Evolutionary conservation across 1,284 basidiomycete genomes (phyloP).

Genomic region (Grifola frondosa): DNA sequence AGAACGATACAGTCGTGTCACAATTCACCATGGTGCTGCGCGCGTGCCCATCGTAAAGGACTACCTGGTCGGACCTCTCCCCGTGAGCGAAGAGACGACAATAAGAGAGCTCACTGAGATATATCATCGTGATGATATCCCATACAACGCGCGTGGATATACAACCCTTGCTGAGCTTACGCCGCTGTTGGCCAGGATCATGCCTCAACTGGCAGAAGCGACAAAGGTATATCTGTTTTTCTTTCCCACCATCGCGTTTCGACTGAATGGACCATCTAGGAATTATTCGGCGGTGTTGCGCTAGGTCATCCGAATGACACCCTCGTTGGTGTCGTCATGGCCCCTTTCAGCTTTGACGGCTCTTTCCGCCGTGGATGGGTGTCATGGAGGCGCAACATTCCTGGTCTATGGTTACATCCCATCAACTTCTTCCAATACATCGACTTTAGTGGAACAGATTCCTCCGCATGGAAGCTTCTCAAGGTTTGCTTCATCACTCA

Average conservation of each 20-base stretch:
- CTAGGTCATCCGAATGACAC: constrained; percentile 44
- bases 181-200: constrained; percentile 32
- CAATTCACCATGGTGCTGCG: constrained; percentile 50
- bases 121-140: constrained; percentile 49
- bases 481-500: constrained; percentile 36
- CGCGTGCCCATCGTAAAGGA: constrained; percentile 45
- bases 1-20: constrained; percentile 44
- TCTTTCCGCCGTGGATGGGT: constrained; percentile 56
- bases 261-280: constrained; percentile 27
- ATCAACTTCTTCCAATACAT: constrained; percentile 58
- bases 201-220: constrained; percentile 36
- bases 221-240: constrained; percentile 36
- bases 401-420: constrained; percentile 54
- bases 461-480: constrained; percentile 47
- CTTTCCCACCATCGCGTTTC: constrained; percentile 2
- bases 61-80: constrained; percentile 59
- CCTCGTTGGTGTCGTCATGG: constrained; percentile 42
- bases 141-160: constrained; percentile 50
- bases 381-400: constrained; percentile 45
- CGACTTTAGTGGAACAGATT: constrained; percentile 57
- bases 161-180: constrained; percentile 36
- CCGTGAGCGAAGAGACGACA: constrained; percentile 38
- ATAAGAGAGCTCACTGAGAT: constrained; percentile 46
- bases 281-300: constrained; percentile 43
- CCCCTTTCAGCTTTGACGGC: constrained; percentile 61